Evolutionary conservation across 2,329 filamentous ascomycete genomes (phyloP).

Genomic region (Pestalotiopsis sp.): DNA sequence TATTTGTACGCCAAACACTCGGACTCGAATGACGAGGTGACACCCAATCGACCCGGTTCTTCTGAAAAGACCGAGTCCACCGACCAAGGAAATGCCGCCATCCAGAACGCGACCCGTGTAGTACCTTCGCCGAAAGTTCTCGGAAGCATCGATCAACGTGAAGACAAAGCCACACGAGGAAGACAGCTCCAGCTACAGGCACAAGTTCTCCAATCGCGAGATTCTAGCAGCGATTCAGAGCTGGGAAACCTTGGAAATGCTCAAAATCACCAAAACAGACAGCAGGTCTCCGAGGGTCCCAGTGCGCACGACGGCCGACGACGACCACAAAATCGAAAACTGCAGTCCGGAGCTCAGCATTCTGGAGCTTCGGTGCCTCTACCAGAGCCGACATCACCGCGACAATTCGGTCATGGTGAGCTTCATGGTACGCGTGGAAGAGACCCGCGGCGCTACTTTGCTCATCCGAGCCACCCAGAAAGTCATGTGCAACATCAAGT

Average conservation of each 20-base stretch:
- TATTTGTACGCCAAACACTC: conserved; percentile 31
- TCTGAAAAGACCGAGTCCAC: conserved; percentile 19
- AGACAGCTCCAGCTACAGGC: conserved; percentile 1
- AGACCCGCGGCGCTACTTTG: conserved; percentile 2
- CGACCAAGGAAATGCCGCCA: neutral
- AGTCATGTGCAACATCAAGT: neutral
- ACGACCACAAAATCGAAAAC: conserved; percentile 2
- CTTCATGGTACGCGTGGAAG: neutral
- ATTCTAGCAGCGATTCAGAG: conserved; percentile 16
- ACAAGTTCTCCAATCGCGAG: neutral
- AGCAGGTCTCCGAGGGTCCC: neutral
- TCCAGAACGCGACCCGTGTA: neutral
- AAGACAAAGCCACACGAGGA: conserved; percentile 1
- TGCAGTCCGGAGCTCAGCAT: neutral
- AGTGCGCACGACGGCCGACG: conserved; percentile 15
- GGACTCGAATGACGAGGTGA: conserved; percentile 19
- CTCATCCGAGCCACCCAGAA: neutral
- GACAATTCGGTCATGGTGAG: neutral
- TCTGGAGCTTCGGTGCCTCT: neutral
- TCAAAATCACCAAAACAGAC: neutral
- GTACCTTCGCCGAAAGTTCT: neutral
- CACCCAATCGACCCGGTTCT: conserved; percentile 20
- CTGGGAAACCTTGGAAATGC: neutral
- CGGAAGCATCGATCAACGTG: neutral
- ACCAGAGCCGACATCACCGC: neutral